Evolutionary conservation across 2,329 filamentous ascomycete species (phyloP).

Genomic region (Cercospora beticola): DNA sequence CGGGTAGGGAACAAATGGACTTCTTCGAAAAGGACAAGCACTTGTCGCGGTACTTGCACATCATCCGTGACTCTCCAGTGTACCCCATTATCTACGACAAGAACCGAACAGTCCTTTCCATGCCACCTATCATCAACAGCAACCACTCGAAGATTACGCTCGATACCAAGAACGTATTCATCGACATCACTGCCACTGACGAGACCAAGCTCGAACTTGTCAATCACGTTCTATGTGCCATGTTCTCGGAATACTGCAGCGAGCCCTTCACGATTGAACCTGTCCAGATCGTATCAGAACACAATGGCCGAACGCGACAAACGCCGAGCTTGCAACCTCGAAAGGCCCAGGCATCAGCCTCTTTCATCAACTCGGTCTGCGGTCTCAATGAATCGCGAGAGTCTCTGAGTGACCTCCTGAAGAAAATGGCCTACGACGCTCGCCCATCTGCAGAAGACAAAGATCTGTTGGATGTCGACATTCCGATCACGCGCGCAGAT

Average conservation of each 20-base stretch:
- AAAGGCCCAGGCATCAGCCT: slow-evolving; percentile 75
- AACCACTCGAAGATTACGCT: slow-evolving; percentile 95
- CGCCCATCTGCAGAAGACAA: slow-evolving; percentile 68
- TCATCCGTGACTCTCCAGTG: slow-evolving; percentile 87
- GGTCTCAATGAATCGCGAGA: slow-evolving; percentile 74
- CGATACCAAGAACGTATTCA: slow-evolving; percentile 89
- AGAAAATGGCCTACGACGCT: slow-evolving; percentile 85
- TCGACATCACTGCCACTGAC: slow-evolving; percentile 95
- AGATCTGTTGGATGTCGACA: slow-evolving; percentile 70
- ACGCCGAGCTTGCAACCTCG: slow-evolving; percentile 79
- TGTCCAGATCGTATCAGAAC: slow-evolving; percentile 84
- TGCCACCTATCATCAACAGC: slow-evolving; percentile 97
- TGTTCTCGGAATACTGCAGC: slow-evolving; percentile 91
- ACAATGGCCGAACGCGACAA: slow-evolving; percentile 80
- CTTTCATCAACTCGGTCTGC: slow-evolving; percentile 91
- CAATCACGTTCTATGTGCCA: slow-evolving; percentile 90
- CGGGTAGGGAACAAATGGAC: slow-evolving; percentile 82
- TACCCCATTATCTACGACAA: slow-evolving; percentile 96
- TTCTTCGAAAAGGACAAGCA: slow-evolving; percentile 96
- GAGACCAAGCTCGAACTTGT: slow-evolving; percentile 96
- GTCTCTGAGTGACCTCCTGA: slow-evolving; percentile 74
- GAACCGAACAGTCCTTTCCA: slow-evolving; percentile 80
- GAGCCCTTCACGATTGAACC: slow-evolving; percentile 93
- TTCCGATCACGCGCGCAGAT: slow-evolving; percentile 89
- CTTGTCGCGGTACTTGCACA: slow-evolving; percentile 84